Conservation (phyloP, 768 basidiomycete species). For the Tulasnella calospora region DNA sequence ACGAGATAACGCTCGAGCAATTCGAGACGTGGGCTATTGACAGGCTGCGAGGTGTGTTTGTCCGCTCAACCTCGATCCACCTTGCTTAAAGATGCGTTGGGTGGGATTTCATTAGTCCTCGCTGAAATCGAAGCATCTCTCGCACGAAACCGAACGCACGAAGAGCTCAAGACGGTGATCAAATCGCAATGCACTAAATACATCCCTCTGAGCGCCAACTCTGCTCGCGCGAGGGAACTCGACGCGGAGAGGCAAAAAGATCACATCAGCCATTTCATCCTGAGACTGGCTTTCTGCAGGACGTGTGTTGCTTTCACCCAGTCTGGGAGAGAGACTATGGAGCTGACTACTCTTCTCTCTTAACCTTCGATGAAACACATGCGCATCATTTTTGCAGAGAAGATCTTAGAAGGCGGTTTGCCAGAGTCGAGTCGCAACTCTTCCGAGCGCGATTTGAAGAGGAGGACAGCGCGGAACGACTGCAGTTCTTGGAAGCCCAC, state of each 20-base stretch:
- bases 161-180: slow-evolving; percentile 67
- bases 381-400: slow-evolving; percentile 59
- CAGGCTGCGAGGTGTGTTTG: slow-evolving; percentile 53
- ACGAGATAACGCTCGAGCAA: slow-evolving; percentile 89
- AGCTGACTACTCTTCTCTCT: too few species aligned
- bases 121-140: slow-evolving; percentile 88
- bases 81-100: too few species aligned
- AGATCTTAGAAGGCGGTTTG: slow-evolving; percentile 79
- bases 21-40: slow-evolving; percentile 90
- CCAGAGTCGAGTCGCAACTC: slow-evolving; percentile 80
- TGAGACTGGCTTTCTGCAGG: slow-evolving; percentile 90
- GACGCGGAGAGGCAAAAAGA: slow-evolving; percentile 73
- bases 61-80: neutral
- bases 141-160: slow-evolving; percentile 74
- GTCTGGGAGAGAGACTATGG: neutral
- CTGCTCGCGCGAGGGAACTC: slow-evolving; percentile 42
- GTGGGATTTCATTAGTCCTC: slow-evolving; percentile 44
- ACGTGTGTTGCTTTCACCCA: slow-evolving; percentile 57
- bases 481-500: slow-evolving; percentile 53
- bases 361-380: too few species aligned
- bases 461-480: slow-evolving; percentile 54
- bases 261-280: slow-evolving; percentile 87
- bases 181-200: slow-evolving; percentile 64
- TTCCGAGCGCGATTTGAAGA: slow-evolving; percentile 77
- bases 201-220: slow-evolving; percentile 60